A percentile compares a stretch with the other conserved stretches of the same genome.
Conservation (phyloP, 805 yeast genomes). For the Candida succiphila region DNA sequence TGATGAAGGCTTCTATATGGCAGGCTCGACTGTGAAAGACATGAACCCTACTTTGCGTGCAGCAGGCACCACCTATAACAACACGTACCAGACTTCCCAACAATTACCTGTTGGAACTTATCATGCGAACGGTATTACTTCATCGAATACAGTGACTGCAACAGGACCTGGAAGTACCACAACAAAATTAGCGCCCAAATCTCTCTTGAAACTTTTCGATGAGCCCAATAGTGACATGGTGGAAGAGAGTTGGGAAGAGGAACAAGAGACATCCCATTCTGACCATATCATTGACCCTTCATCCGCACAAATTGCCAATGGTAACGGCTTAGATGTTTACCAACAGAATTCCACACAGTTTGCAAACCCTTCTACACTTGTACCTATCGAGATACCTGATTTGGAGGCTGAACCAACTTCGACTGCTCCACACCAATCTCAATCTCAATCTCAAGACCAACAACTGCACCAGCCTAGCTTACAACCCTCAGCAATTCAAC, state of each 20-base stretch:
- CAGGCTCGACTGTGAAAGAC: not conserved
- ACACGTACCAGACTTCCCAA: not conserved
- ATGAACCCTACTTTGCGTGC: not conserved
- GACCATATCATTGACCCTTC: slow-evolving; percentile 1
- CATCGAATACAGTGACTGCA: not conserved
- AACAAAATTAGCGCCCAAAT: slow-evolving; percentile 55
- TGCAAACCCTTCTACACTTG: slow-evolving; percentile 58
- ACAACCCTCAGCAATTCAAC: not conserved
- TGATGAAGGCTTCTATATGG: not conserved
- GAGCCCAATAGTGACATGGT: slow-evolving; percentile 26
- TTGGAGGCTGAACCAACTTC: slow-evolving; percentile 36
- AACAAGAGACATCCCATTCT: slow-evolving; percentile 10
- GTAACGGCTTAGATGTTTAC: too few species aligned
- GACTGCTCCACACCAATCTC: slow-evolving; percentile 4
- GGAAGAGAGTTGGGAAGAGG: slow-evolving; percentile 18
- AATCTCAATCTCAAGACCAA: slow-evolving; percentile 7
- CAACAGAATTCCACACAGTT: too few species aligned
- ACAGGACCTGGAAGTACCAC: slow-evolving; percentile 12
- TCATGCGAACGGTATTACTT: not conserved
- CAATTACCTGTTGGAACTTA: slow-evolving; percentile 3
- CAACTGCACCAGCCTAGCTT: too few species aligned
- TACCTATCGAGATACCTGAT: slow-evolving; percentile 60
- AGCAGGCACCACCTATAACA: not conserved
- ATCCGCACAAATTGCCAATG: not conserved
- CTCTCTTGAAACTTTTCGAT: slow-evolving; percentile 62